Evolutionary conservation across 2,329 filamentous ascomycete species (phyloP), one percentile per base, ranked within the genome.

Genomic region (Amphichorda felina): DNA sequence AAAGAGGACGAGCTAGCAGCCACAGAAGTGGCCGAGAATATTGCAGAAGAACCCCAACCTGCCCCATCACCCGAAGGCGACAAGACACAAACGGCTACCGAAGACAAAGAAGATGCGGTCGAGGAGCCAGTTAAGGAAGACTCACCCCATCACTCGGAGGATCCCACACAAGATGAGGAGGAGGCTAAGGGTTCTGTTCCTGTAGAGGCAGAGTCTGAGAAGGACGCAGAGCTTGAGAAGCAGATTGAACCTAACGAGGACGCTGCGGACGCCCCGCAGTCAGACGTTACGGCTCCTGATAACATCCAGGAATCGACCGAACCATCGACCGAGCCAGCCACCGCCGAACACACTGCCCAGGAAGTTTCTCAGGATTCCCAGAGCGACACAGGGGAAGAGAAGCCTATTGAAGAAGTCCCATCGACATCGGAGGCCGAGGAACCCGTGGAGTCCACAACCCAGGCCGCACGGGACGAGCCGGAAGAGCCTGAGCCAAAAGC

Each of bases 241-340:
- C n/a, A n/a, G n/a, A n/a, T n/a, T n/a, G n/a, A n/a, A n/a, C n/a
- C n/a, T n/a, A n/a, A n/a, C n/a, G n/a, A n/a, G n/a, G n/a, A n/a
- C n/a, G n/a, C n/a, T n/a, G n/a, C n/a, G n/a, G n/a, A n/a, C n/a
- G 15, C 3, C 26, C 26, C n/a, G 26, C 3, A 3, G 26, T 7
- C n/a, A 13, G 26, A 29, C 6, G 32, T 22, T 13, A 24, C 21
- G 21, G 15, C 29, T 32, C 13, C 10, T 9, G 29, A 32, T 10
- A 26, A 21, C 6, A 18, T 10, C 8, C 38, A 40, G 30, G 40
- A 39, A 2, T 21, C 30, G 7, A 37, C 17, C 10, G 40, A 41
- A 30, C 38, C 41, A 7, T 22, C 30, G 11, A 33, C 22, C 10
- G 37, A 41, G 10, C 33, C 32, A 26, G 8, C 25, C 16, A n/a